Base-by-base conservation (phyloP, 371 early-diverging fungal genomes). In the Apophysomyces ossiformis region DNA sequence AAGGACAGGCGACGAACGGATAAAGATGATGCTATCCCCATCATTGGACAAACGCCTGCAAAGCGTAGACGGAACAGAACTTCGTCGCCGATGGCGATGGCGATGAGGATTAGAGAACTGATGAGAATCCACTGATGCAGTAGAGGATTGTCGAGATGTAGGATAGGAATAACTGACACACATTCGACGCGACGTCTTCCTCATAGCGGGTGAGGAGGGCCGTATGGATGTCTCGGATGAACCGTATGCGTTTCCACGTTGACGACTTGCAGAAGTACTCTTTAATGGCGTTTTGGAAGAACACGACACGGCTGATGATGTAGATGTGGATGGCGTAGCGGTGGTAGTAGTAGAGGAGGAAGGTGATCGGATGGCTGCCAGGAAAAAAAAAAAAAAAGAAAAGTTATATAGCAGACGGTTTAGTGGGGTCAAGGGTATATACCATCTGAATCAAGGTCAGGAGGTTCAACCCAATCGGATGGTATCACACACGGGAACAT, bases 401-500 rank as follows among this genome's bases (percentile, higher is more conserved):
- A 50, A 50, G 21, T 21, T 8, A 41, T 11, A 41, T 11, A 41
- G 1, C 41, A 13, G 67, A 57, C n/a, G 15, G 61, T 56, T 38
- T 37, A 57, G 15, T 58, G 60, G 36, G 59, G 39, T 21, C 50
- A 50, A 13, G 59, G 32, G 32, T 2, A 45, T 26, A 41, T 60
- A 46, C 60, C 65, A 37, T 69, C 64, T 18, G 67, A 41, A 9
- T 74, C 77, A 57, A 76, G 73, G 41, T 81, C 75, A 13, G 87
- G 85, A 7, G 86, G 85, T 32, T 83, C 83, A 5, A 86, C 76
- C 86, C 85, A 83, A 35, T 79, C 84, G 58, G 74, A 78, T 26
- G 87, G 84, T 7, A 86, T 81, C n/a, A 86, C 77, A 64, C 87
- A 86, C 41, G 87, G 87, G 63, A 86, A 86, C 70, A 85, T 78